Percentiles rank a stretch among this genome's conserved stretches.
phyloP scores from a whole-genome alignment of 495 filamentous ascomycete species.

The Sporormia fimetaria region DNA sequence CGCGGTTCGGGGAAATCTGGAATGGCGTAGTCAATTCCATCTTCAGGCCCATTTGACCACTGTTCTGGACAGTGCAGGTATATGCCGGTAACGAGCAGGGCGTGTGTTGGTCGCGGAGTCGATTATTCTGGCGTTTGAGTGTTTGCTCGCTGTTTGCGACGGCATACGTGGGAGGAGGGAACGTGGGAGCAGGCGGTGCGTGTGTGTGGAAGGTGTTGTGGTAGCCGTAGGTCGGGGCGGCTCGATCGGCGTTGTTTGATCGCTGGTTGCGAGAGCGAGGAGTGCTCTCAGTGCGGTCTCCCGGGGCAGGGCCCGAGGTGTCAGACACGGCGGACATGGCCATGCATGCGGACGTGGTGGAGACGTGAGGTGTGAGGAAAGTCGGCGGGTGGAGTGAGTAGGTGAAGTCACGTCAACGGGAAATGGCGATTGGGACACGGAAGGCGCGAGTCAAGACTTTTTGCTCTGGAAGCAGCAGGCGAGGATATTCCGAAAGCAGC shows the following conservation, averaged over 20 bases:
- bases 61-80: conserved; percentile 42
- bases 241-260: conserved; percentile 1
- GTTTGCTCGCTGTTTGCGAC: conserved; percentile 11
- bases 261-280: too few relatives aligned
- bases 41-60: conserved; percentile 45
- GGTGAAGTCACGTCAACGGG: too few relatives aligned
- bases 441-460: too few relatives aligned
- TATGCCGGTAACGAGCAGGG: conserved; percentile 42
- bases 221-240: conserved; percentile 25
- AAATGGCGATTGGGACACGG: too few relatives aligned
- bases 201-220: conserved; percentile 28
- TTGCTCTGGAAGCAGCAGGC: too few relatives aligned
- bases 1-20: conserved; percentile 39
- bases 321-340: too few relatives aligned
- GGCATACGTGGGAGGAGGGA: conserved; percentile 14
- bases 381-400: too few relatives aligned
- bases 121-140: conserved; percentile 2
- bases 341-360: too few relatives aligned
- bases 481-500: too few relatives aligned
- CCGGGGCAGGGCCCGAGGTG: too few relatives aligned
- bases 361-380: too few relatives aligned
- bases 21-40: conserved; percentile 48
- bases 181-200: neutral
- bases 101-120: neutral
- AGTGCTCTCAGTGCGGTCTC: too few relatives aligned